Evolutionary conservation across 176 grass and related monocot species (phyloP).

Genomic region (Triticum monococcum): DNA sequence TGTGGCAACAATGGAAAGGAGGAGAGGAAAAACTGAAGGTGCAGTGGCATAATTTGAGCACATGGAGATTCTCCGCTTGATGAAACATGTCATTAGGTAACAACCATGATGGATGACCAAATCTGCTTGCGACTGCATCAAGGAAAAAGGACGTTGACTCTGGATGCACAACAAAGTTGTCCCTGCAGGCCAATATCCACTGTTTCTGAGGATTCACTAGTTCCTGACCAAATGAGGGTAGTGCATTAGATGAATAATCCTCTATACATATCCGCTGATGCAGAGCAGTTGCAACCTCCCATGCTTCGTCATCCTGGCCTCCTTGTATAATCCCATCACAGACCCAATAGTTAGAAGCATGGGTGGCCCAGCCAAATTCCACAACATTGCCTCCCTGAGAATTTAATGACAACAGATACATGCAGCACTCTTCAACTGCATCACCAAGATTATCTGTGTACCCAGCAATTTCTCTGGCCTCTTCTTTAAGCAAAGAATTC

Average conservation of each 20-base stretch:
- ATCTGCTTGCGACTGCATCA: rapidly evolving
- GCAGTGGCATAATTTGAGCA: too few species aligned
- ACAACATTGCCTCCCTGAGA: rapidly evolving
- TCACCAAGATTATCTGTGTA: rapidly evolving
- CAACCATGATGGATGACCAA: too few species aligned
- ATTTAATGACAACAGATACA: not conserved
- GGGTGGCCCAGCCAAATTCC: not conserved
- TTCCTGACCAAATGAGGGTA: too few species aligned
- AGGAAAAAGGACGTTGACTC: too few species aligned
- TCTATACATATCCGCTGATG: rapidly evolving
- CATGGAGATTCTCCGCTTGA: rapidly evolving
- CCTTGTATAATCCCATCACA: not conserved
- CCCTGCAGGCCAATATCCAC: too few species aligned
- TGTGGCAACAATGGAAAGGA: too few species aligned
- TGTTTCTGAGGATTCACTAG: too few species aligned
- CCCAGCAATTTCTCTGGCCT: not conserved
- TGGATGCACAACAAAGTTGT: too few species aligned
- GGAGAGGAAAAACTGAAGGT: too few species aligned
- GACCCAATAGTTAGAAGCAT: constrained; percentile 7
- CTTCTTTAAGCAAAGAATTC: rapidly evolving
- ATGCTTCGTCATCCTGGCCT: not conserved
- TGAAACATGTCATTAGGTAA: too few species aligned
- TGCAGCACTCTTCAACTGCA: rapidly evolving
- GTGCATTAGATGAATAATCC: too few species aligned
- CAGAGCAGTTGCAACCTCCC: not conserved